These are phyloP conservation scores for Cicer arietinum DNA, from an alignment of 306 rosid species.

Conservation along the genomic window DNA sequence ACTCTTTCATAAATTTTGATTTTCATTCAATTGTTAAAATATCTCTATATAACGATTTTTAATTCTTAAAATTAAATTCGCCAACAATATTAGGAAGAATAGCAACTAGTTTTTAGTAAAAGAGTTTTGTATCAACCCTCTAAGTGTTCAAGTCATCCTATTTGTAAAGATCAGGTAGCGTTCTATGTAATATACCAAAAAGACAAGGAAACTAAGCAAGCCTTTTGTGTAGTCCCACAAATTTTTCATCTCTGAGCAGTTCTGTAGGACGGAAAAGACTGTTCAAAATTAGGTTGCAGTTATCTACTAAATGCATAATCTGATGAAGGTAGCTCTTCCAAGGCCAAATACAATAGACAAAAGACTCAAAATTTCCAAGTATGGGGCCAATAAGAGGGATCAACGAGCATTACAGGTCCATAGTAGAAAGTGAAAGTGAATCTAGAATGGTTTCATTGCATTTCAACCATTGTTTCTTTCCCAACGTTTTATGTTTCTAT, in stretches of 20 bases:
- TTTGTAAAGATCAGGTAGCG: constrained; percentile 58
- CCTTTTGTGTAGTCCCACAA: constrained; percentile 78
- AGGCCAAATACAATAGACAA: constrained; percentile 78
- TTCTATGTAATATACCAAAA: constrained; percentile 65
- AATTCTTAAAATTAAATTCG: too few relatives aligned
- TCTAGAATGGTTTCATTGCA: constrained; percentile 7
- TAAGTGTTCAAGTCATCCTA: constrained; percentile 73
- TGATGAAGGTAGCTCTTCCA: constrained; percentile 81
- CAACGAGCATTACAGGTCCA: constrained; percentile 61
- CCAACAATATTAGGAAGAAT: constrained; percentile 52
- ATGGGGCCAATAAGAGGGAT: constrained; percentile 90
- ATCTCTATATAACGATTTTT: too few relatives aligned
- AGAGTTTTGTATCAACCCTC: constrained; percentile 77
- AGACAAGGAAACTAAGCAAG: constrained; percentile 89
- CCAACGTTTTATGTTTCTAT: constrained; percentile 14
- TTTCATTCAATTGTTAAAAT: too few relatives aligned
- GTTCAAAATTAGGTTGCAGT: constrained; percentile 78
- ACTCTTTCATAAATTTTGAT: too few relatives aligned
- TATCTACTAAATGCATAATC: constrained; percentile 84
- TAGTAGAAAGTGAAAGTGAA: constrained; percentile 47
- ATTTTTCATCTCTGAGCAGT: constrained; percentile 85
- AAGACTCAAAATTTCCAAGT: constrained; percentile 88
- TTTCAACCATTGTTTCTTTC: constrained; percentile 1
- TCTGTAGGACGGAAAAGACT: constrained; percentile 80
- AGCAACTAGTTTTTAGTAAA: constrained; percentile 84